Base-by-base conservation (phyloP, 23 red algal genomes). In the Gracilaria vermiculophylla region DNA sequence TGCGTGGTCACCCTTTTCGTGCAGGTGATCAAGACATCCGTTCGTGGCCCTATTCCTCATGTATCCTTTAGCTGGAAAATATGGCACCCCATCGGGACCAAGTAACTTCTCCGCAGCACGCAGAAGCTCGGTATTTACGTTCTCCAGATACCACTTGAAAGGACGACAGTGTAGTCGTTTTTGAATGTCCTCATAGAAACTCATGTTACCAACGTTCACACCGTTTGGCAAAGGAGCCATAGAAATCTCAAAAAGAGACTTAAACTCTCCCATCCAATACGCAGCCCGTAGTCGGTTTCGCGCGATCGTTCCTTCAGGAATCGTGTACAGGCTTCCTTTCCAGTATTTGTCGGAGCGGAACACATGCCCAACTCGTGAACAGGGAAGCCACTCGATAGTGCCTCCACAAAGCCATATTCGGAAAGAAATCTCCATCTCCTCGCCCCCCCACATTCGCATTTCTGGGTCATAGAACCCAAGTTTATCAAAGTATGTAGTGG, bases 391-490 rank as follows among this genome's bases (percentile, higher is more conserved):
- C 48, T 90, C 86, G 16, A 90, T 35, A 19, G 73, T 90, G 31
- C 86, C 86, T 31, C 86, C 73, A 23, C 86, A 90, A 8, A 80
- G 86, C 86, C 86, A 90, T 77, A 90, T 90, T 1, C 86, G 53
- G 44, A 90, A 90, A 15, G 51, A 64, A 40, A 90, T 90, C 43
- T 90, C 86, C 73, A 78, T 90, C 62, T 90, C 86, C 57, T 90
- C 86, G 2, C 86, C 86, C 20, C 86, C 86, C 86, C 86, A 90
- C 36, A 90, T 49, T 40, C 37, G 16, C 86, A 90, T 90, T 56
- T 80, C 72, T 28, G 86, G 86, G 31, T 90, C 86, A 70, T 90
- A 90, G 50, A 80, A 90, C 4, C 86, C 86, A 14, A 90, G 54
- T 28, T 70, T 40, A 69, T 90, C 75, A 65, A 90, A 79, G 28